Conservation (phyloP, 257 asterid species). For the Nicotiana benthamiana region DNA sequence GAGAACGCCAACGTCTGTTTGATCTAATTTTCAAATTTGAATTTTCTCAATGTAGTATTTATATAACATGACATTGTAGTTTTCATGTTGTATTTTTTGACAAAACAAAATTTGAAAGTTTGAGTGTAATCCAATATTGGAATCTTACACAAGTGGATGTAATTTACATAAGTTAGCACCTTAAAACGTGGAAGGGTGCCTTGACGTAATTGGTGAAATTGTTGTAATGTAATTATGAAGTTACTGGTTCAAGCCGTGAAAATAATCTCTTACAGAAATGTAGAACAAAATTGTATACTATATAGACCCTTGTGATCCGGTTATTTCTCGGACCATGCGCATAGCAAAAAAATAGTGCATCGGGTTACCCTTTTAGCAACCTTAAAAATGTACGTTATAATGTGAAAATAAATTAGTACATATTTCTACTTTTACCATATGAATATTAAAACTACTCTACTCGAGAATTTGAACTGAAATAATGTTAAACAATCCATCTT, state of each 20-base stretch:
- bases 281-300: no score
- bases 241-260: no score
- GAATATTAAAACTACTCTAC: neutral
- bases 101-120: neutral
- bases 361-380: no score
- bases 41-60: neutral
- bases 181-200: neutral
- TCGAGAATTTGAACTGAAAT: neutral
- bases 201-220: no score
- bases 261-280: no score
- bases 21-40: neutral
- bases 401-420: neutral
- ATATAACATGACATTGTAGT: neutral
- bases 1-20: neutral
- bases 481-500: neutral
- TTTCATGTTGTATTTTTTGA: neutral
- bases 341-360: no score
- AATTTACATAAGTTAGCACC: neutral
- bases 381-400: neutral
- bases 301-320: no score
- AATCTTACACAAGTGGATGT: neutral
- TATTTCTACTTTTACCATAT: neutral
- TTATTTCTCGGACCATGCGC: no score
- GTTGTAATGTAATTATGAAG: no score
- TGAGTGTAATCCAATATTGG: neutral